Evolutionary conservation across 2,329 filamentous ascomycete genomes (phyloP).

Genomic region (Talaromyces sp.): DNA sequence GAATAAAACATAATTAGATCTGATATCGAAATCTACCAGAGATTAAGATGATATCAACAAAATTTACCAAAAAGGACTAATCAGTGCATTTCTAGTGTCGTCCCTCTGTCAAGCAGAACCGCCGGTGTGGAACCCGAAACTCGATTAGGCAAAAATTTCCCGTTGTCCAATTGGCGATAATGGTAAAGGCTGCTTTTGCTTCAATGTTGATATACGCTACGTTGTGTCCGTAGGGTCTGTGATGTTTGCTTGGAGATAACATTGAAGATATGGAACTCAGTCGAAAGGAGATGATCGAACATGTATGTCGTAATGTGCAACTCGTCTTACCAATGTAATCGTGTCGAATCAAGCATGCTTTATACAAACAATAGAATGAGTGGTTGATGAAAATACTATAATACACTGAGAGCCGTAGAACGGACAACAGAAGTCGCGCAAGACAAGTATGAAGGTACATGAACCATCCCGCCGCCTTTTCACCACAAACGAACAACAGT

Average conservation of each 20-base stretch:
- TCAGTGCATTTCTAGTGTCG: neutral
- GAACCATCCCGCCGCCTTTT: neutral
- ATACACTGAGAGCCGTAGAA: slow-evolving; percentile 10
- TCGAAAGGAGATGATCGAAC: neutral
- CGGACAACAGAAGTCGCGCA: neutral
- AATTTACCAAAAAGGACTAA: neutral
- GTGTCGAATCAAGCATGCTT: neutral
- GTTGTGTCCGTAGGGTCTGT: neutral
- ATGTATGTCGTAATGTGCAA: neutral
- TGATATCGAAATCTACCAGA: neutral
- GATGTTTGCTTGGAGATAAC: neutral
- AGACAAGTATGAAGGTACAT: neutral
- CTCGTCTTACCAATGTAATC: neutral
- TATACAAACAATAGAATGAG: neutral
- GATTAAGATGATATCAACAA: neutral
- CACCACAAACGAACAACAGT: neutral
- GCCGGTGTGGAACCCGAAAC: slow-evolving; percentile 4
- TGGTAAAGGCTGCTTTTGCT: neutral
- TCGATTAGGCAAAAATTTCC: slow-evolving; percentile 12
- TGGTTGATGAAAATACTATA: slow-evolving; percentile 9
- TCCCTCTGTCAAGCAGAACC: neutral
- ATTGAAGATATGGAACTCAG: neutral
- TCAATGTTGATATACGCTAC: neutral
- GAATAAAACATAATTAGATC: neutral
- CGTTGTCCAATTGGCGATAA: neutral